Evolutionary conservation across 1,139 yeast species (phyloP).

Genomic region (Sugiyamaella neomexicana): DNA sequence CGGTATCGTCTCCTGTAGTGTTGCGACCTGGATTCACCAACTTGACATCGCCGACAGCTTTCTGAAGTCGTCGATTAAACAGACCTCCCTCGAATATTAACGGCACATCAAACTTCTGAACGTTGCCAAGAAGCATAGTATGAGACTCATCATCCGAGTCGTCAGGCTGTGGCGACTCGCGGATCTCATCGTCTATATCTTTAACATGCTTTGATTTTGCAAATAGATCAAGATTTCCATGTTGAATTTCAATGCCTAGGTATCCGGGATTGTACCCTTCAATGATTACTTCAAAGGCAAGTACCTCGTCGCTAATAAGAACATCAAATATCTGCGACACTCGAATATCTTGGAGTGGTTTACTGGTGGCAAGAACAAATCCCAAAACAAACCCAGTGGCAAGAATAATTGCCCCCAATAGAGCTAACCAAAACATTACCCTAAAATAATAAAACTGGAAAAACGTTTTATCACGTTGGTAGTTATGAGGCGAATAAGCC

Average conservation of each 20-base stretch:
- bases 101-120: slow-evolving; percentile 67
- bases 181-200: slow-evolving; percentile 25
- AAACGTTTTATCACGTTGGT: slow-evolving; percentile 30
- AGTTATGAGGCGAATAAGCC: slow-evolving; percentile 40
- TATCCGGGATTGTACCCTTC: slow-evolving; percentile 87
- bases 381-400: slow-evolving; percentile 75
- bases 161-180: slow-evolving; percentile 2
- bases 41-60: slow-evolving; percentile 68
- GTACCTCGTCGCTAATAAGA: slow-evolving; percentile 79
- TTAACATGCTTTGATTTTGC: slow-evolving; percentile 68
- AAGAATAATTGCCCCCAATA: slow-evolving; percentile 34
- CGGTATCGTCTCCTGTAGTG: slow-evolving; percentile 47
- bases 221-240: slow-evolving; percentile 80
- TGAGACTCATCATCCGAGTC: slow-evolving; percentile 35
- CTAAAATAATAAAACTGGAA: slow-evolving; percentile 33
- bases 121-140: slow-evolving; percentile 76
- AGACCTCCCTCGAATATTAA: slow-evolving; percentile 76
- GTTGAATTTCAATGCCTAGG: slow-evolving; percentile 61
- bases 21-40: slow-evolving; percentile 73
- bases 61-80: slow-evolving; percentile 56
- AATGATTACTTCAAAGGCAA: slow-evolving; percentile 73
- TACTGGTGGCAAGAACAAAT: slow-evolving; percentile 80
- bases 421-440: slow-evolving; percentile 35
- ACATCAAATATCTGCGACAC: slow-evolving; percentile 65
- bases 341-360: slow-evolving; percentile 70